Evolutionary conservation across 176 grass and related monocot genomes (phyloP), one percentile per base, ranked within the genome.

Genomic region (Puya raimondii): DNA sequence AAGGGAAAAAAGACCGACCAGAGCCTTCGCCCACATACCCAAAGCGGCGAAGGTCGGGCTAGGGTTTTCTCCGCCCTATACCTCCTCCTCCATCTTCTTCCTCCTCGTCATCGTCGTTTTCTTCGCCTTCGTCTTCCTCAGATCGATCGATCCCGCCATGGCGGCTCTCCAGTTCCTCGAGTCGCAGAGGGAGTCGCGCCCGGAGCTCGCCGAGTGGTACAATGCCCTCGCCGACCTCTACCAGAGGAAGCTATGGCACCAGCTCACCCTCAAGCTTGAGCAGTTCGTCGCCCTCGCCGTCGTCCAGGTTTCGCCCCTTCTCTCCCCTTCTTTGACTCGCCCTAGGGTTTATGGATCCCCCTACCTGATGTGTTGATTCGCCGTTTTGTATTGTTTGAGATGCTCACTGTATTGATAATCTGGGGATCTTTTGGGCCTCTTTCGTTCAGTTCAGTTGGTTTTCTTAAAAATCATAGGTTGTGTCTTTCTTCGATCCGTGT

Each of bases 191-290:
- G 73, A 76, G 70, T 80, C 74, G 58, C 88, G 80, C 23, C 85
- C 91, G 63, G 91, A 96, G 80, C 83, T 96, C 42, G 88, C 82
- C 68, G 91, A 96, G 12, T 96, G 88, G 88, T 96, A 91, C 61
- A 74, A 68, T 50, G 26, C 78, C 59, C 75, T 96, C 64, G 74
- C 82, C 10, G 91, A 91, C 77, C 77, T 96, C 73, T 96, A 96
- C 82, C 85, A 96, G 63, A 81, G 74, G 64, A 96, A 88, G 72
- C 82, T 96, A 4, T 96, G 85, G 85, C 87, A 91, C 80, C 91
- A 96, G 82, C 91, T 96, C 71, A 96, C 91, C 74, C 82, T 96
- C 74, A 91, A 96, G 82, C 85, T 96, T 48, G 91, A 96, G 58
- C 80, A 96, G 22, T 96, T 96, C 85, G 82, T 96, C 18, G 85